phyloP scores from a whole-genome alignment of 2,329 filamentous ascomycete genomes.

The Sphaerostilbella broomeana region DNA sequence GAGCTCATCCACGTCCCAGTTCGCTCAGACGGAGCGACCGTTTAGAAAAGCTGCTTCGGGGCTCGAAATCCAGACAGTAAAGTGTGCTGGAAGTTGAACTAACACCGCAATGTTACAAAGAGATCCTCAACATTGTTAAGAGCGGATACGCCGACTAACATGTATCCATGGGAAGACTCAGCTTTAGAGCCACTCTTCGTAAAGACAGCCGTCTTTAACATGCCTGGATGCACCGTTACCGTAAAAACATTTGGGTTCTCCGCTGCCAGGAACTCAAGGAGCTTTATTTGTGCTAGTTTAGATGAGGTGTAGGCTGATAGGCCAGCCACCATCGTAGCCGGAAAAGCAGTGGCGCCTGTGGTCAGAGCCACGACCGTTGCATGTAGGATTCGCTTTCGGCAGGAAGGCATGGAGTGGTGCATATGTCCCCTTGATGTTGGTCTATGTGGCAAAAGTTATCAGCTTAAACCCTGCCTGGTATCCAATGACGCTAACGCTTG shows the following conservation, averaged over 20 bases:
- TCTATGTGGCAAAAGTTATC: background rate
- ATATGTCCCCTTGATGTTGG: conserved; percentile 9
- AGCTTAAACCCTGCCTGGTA: background rate
- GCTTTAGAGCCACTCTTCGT: conserved; percentile 17
- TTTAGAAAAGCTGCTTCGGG: conserved; percentile 41
- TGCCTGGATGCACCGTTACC: conserved; percentile 19
- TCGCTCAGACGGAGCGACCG: conserved; percentile 39
- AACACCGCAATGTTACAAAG: background rate
- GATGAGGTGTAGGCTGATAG: conserved; percentile 8
- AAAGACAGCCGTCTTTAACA: conserved; percentile 20
- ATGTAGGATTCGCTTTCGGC: conserved; percentile 12
- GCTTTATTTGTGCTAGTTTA: conserved; percentile 14
- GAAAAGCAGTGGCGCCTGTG: conserved; percentile 17
- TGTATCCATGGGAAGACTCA: conserved; percentile 17
- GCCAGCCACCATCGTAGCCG: conserved; percentile 15
- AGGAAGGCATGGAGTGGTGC: conserved; percentile 8
- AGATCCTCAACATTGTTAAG: background rate
- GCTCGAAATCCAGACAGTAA: conserved; percentile 38
- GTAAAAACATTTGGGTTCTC: conserved; percentile 21
- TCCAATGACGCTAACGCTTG: background rate
- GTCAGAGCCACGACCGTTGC: conserved; percentile 17
- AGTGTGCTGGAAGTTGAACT: conserved; percentile 32
- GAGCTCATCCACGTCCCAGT: conserved; percentile 47
- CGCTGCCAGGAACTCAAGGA: conserved; percentile 21
- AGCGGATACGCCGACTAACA: conserved; percentile 4